Base-by-base conservation (phyloP, 768 basidiomycete species). In the Pleurotus giganteus region DNA sequence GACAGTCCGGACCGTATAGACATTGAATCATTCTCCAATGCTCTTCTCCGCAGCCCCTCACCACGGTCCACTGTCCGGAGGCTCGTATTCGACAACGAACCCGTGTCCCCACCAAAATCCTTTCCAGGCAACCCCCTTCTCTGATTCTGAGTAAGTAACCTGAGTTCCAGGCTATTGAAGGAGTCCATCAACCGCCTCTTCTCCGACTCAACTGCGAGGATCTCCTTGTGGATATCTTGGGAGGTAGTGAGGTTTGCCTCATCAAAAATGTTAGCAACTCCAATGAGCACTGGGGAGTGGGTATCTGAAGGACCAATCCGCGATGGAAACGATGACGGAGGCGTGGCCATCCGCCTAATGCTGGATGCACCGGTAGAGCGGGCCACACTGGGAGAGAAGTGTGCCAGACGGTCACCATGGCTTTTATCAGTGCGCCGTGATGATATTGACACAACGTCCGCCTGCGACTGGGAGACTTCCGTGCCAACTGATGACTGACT, bases 131-230 rank as follows among this genome's bases (percentile, higher is more conserved):
- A 56, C 42, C 59, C 34, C 45, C 73, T 73, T 57, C 71, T 71
- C 43, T 75, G 70, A 27, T 75, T 65, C 12, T 77, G 80, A 2
- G 79, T 81, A 39, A 83, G 62, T 19, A 83, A 78, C 46, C 72
- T 80, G 29, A 82, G 70, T 67, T 91, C 86, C 23, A 90, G 74
- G 19, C 80, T 77, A 55, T 82, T 80, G 61, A 91, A 91, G 5
- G 87, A 87, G 43, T 85, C 82, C 26, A 85, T 66, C 24, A 91
- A 72, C 9, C 83, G 72, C 27, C 76, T 70, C 9, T 80, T 82
- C 62, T 91, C 89, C 23, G 80, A 77, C 61, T 90, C 86, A 32
- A 88, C 80, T 2, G 71, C 65, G 54, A 78, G 73, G 51, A 91
- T 86, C 54, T 84, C 83, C 17, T 71, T 69, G 42, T 79, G 81